Evolutionary conservation across 1,284 basidiomycete species (phyloP).

Genomic region (Erythrobasidium hasegawianum): DNA sequence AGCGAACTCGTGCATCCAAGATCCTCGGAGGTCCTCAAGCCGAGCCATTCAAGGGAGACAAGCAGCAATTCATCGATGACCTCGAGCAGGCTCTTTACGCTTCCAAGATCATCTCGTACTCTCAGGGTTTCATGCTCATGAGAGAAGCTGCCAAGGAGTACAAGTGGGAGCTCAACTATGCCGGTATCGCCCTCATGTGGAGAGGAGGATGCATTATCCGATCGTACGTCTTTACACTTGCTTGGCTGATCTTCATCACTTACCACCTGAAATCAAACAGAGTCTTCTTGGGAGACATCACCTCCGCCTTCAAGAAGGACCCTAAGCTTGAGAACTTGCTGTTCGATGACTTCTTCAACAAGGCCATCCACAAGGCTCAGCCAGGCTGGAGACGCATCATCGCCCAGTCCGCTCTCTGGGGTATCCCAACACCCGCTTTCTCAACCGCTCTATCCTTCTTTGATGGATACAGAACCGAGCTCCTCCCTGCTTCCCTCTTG

Average conservation of each 20-base stretch:
- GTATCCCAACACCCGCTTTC: conserved; percentile 54
- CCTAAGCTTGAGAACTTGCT: conserved; percentile 83
- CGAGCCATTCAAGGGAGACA: conserved; percentile 94
- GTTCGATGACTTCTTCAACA: conserved; percentile 97
- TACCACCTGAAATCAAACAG: conserved; percentile 49
- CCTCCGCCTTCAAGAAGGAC: conserved; percentile 85
- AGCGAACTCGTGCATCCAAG: conserved; percentile 91
- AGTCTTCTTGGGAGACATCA: conserved; percentile 92
- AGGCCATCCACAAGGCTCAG: conserved; percentile 66
- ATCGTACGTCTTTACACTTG: conserved; percentile 43
- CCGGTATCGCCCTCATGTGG: conserved; percentile 99
- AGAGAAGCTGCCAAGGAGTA: conserved; percentile 94
- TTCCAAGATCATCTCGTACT: conserved; percentile 98
- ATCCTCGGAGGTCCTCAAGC: conserved; percentile 81
- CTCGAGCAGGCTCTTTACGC: conserved; percentile 99
- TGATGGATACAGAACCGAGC: conserved; percentile 85
- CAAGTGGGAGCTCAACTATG: conserved; percentile 85
- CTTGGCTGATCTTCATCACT: conserved; percentile 48
- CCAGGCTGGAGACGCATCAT: conserved; percentile 97
- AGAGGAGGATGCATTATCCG: conserved; percentile 98
- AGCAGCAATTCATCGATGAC: conserved; percentile 97
- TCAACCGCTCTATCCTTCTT: conserved; percentile 81
- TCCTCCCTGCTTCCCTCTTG: conserved; percentile 82
- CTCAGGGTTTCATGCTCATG: conserved; percentile 99
- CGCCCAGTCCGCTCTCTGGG: conserved; percentile 95